Evolutionary conservation across 768 basidiomycete species (phyloP), one percentile per base, ranked within the genome.

Genomic region (Termitomyces sp.): DNA sequence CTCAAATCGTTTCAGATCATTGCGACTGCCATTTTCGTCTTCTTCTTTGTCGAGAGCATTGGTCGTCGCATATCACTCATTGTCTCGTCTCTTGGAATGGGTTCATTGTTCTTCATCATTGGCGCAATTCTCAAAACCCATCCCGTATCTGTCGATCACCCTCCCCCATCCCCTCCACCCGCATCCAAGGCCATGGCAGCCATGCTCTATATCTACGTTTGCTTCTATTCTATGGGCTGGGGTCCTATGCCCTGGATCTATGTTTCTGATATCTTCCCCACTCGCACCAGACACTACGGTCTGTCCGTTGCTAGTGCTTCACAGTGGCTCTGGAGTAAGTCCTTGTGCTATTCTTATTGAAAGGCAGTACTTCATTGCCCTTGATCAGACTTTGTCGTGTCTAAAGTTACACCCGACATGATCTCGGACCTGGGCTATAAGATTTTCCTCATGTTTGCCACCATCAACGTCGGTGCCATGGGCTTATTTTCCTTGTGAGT

Each of bases 181-280:
- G 78, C 88, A 73, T 74, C 88, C 1, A 85, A 88, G 69, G 93
- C 80, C 0, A 94, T 93, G 92, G 91, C 92, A 3, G 89, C 84
- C 2, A 83, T 92, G 83, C 72, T 94, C 31, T 95, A 94, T 68
- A 82, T 94, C 55, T 95, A 90, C 65, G 90, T 93, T 45, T 87
- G 86, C 69, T 93, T 93, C 72, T 94, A 93, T 71, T 89, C 87
- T 4, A 88, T 93, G 83, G 90, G 89, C 41, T 91, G 89, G 86
- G 92, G 91, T 27, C 79, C 78, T 13, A 66, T 80, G 27, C 74
- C 73, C 39, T 75, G 79, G 78, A 82, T 89, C 22, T 88, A 87
- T 63, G 88, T 87, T 45, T 78, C 89, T 6, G 93, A 95, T 69
- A 92, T 95, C 64, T 94, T 94, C 81, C 88, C 89, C 7, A 94